Percentiles rank a stretch among this genome's conserved stretches.
Conservation (phyloP, 2,329 filamentous ascomycete genomes). For the Pleurostoma richardsiae region DNA sequence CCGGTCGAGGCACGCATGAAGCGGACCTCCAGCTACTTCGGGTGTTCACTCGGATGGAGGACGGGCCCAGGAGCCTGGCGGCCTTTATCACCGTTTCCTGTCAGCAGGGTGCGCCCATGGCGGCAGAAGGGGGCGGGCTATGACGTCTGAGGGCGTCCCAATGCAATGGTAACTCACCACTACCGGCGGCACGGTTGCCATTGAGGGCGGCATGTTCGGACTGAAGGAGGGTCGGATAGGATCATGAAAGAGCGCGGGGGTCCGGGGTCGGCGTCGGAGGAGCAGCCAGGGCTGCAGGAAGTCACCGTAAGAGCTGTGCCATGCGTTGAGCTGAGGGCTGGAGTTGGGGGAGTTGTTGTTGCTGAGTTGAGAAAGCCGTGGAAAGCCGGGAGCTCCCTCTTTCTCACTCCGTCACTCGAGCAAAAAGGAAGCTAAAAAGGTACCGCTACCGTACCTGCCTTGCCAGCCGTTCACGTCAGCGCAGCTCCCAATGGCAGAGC, state of each 20-base stretch:
- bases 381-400: too few relatives aligned
- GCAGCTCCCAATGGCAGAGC: too few relatives aligned
- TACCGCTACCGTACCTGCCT: too few relatives aligned
- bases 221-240: slow-evolving; percentile 4
- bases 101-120: slow-evolving; percentile 1
- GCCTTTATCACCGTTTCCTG: slow-evolving; percentile 2
- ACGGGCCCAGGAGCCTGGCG: slow-evolving; percentile 5
- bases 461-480: too few relatives aligned
- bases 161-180: slow-evolving; percentile 5
- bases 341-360: too few relatives aligned
- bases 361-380: too few relatives aligned
- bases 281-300: slow-evolving; percentile 9
- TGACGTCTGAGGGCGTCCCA: slow-evolving; percentile 2
- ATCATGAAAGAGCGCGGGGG: background rate
- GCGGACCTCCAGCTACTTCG: slow-evolving; percentile 6
- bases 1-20: slow-evolving; percentile 7
- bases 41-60: slow-evolving; percentile 1
- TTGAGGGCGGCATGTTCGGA: slow-evolving; percentile 7
- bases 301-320: slow-evolving; percentile 5
- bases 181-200: slow-evolving; percentile 9
- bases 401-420: too few relatives aligned
- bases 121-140: background rate
- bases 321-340: slow-evolving; percentile 1
- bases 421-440: too few relatives aligned
- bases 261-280: background rate